Base-by-base conservation (phyloP, 495 filamentous ascomycete species). In the Neurospora terricola region DNA sequence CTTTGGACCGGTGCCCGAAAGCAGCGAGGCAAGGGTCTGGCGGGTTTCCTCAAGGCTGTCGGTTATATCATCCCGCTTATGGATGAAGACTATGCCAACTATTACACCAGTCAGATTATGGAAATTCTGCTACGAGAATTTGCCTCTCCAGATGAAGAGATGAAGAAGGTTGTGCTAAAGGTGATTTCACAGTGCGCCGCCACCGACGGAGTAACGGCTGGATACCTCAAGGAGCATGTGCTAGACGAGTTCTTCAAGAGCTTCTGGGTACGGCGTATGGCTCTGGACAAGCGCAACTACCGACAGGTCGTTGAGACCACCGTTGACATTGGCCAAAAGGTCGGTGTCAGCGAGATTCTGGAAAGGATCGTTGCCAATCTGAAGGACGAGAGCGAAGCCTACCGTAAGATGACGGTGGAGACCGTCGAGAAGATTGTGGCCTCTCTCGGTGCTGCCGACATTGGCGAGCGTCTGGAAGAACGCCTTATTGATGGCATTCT, bases 21-120 rank as follows among this genome's bases (percentile, higher is more conserved):
- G 82, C 96, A 99, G 81, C 90, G 96, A 72, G 96, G 96, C 70
- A 99, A 99, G 79, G 94, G 94, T 80, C 86, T 99, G 42, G 94
- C 96, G 30, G 94, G 94, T 27, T 99, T 97, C 83, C 84, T 99
- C 36, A 99, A 99, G 82, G 96, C 96, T 45, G 95, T 98, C 69
- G 96, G 96, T 30, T 98, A 96, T 79, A 97, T 99, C 77, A 98
- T 99, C 76, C 96, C 96, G 1, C 87, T 99, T 43, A 98, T 99
- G 96, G 96, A 99, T 83, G 96, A 98, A 80, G 96, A 99, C 79
- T 98, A 97, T 81, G 93, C 95, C 81, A 98, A 98, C 78, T 99
- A 99, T 86, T 99, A 98, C 76, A 98, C 95, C 43, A 92, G 90
- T 73, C 94, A 98, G 80, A 97, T 99, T 78, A 98, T 98, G 96